Conservation (phyloP, 2,329 filamentous ascomycete species). For the Dothideomycetes sp. region DNA sequence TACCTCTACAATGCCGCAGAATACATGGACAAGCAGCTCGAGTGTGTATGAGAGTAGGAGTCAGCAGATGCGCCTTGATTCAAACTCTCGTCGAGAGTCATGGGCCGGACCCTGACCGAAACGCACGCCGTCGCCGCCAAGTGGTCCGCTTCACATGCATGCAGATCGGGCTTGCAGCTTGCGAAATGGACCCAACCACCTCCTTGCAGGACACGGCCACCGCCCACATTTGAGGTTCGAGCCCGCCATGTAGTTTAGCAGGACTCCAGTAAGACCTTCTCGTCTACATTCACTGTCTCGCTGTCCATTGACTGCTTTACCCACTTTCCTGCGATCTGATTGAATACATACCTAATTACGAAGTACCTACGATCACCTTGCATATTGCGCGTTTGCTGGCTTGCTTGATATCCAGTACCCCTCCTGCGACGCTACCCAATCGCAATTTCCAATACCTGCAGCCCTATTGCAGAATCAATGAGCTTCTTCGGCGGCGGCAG, state of each 20-base stretch:
- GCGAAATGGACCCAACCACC: conserved; percentile 1
- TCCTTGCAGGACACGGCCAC: neutral
- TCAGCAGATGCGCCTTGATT: neutral
- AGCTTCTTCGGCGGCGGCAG: conserved; percentile 6
- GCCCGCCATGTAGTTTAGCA: neutral
- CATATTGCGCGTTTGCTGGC: neutral
- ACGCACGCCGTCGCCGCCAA: conserved; percentile 1
- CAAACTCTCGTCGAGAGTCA: neutral
- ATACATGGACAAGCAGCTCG: conserved; percentile 46
- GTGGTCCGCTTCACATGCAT: neutral
- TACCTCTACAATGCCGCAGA: conserved; percentile 87
- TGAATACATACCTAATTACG: neutral
- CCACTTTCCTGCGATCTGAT: neutral
- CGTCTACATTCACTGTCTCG: too few species aligned
- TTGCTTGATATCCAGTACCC: neutral
- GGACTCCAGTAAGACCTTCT: too few species aligned
- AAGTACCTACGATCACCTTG: neutral
- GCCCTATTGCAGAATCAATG: conserved; percentile 1
- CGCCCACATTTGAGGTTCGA: neutral
- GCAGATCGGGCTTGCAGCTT: too few species aligned
- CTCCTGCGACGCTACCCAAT: neutral
- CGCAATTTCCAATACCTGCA: neutral
- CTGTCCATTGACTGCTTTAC: too few species aligned
- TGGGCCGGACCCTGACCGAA: neutral
- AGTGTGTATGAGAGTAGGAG: neutral